Evolutionary conservation across 768 basidiomycete genomes (phyloP).

Genomic region (Pleurotus tuber-regium): DNA sequence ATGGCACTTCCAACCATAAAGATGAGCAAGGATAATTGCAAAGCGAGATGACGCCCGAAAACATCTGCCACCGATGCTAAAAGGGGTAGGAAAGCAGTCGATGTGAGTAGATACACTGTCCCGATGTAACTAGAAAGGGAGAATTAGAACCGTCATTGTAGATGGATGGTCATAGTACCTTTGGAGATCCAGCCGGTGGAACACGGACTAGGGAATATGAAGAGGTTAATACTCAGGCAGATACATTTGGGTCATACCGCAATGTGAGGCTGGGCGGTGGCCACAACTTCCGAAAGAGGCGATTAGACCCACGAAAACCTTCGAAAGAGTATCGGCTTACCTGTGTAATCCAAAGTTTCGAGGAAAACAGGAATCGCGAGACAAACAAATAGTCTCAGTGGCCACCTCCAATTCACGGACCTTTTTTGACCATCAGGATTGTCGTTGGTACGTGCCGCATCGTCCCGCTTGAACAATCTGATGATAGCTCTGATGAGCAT

Average conservation of each 20-base stretch:
- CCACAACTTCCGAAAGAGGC: constrained; percentile 34
- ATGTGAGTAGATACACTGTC: constrained; percentile 47
- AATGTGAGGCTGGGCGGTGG: constrained; percentile 50
- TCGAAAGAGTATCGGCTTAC: neutral
- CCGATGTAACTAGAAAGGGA: constrained; percentile 41
- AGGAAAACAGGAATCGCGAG: constrained; percentile 40
- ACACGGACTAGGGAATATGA: constrained; percentile 8
- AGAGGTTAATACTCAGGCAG: neutral
- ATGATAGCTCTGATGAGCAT: neutral
- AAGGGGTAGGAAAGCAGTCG: constrained; percentile 51
- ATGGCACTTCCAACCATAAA: constrained; percentile 46
- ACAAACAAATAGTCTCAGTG: constrained; percentile 22
- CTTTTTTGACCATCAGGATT: neutral
- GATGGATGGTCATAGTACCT: neutral
- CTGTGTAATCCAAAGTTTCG: constrained; percentile 23
- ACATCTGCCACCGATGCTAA: constrained; percentile 49
- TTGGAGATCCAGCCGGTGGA: constrained; percentile 11
- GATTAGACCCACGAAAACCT: neutral
- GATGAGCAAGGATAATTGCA: constrained; percentile 41
- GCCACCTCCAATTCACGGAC: constrained; percentile 12
- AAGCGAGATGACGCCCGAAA: constrained; percentile 45
- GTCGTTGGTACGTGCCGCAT: neutral
- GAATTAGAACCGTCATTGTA: neutral
- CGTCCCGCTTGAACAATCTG: neutral
- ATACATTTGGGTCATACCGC: constrained; percentile 31